Base-by-base conservation (phyloP, 179 eudicot species). In the Patellifolia procumbens region DNA sequence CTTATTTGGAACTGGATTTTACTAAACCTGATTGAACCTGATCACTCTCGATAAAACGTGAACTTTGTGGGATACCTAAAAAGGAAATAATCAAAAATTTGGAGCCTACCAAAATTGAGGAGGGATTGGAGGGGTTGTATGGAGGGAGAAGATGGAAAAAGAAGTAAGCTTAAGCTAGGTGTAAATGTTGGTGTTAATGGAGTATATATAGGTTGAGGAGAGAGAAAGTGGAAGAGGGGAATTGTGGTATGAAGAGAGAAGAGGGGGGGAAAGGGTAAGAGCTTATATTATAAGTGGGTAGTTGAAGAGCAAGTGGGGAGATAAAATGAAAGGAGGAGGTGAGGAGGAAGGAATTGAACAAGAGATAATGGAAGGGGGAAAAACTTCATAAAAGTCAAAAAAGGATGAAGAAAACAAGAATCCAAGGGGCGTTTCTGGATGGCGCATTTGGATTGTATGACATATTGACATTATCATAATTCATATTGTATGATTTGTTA, bases 221-320 rank as follows among this genome's bases (percentile, higher is more conserved):
- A 39, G 43, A 39, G 43, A 39, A 9, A 39, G 8, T 39, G 8
- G 43, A 39, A 39, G 6, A 39, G 43, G 6, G 13, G 11, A 12
- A 42, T 42, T 67, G 52, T 39, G 5, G 64, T 28, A 39, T 8
- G 2, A 7, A 22, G 39, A 11, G 37, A 20, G 37, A 13, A 2
- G 0, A 42, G 42, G 31, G 5, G 15, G 26, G 51, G 46, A 19
- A 2, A 42, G 12, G 32, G 55, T 17, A 39, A 37, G 55, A 22
- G 48, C 2, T 74, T 69, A 78, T 74, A 69, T 46, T 55, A n/a
- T n/a, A n/a, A 74, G 72, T 75, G 81, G 79, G 76, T 82, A 68
- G 70, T 46, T 39, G 77, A 52, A 9, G 19, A 24, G 34, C 79
- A 80, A 80, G 49, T 63, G 72, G 82, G 82, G 59, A 48, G 46